Evolutionary conservation across 495 filamentous ascomycete genomes (phyloP), one percentile per base, ranked within the genome.

Genomic region (Echria macrotheca): DNA sequence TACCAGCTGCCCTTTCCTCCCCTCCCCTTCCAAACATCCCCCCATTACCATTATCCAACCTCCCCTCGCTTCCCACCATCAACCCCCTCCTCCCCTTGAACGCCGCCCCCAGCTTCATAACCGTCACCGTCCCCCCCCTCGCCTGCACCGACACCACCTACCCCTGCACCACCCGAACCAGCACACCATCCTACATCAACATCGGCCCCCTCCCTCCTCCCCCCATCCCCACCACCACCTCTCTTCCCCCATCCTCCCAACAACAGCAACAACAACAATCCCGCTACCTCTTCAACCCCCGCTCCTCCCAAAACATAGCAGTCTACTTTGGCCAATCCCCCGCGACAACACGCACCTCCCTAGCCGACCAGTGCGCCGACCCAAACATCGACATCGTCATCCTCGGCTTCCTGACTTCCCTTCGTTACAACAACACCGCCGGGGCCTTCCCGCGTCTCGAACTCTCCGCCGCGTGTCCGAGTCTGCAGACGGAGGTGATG

Each of bases 301-400:
- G 28, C 15, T 44, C 50, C 9, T 8, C 14, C 4, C 31, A 33
- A 4, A 59, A 56, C 28, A 21, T 54, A 0, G 53, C 47, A 5
- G 50, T 54, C 10, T 49, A 56, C 40, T 60, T 46, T 21, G 47
- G 50, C 42, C 49, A 42, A 25, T 41, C 50, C 11, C 17, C 21
- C 15, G 38, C 33, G 4, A 36, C 43, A 0, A 24, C 9, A 5
- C 25, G 44, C 1, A 38, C 31, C 4, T 49, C 37, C 14, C 47
- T 60, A 6, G 15, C 39, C 17, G 50, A 33, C 11, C 21, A 23
- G 1, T 60, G 57, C 43, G 31, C 48, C 7, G 53, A 59, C 17
- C 38, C 42, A n/a, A 59, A 54, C 38, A 41, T 53, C 11, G 46
- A 59, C 31, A 54, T 59, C 2, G 43, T 59, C 8, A 45, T 59